These are phyloP conservation scores for Huntiella savannae DNA, from an alignment of 2,329 filamentous ascomycete species.

Conservation along the genomic window DNA sequence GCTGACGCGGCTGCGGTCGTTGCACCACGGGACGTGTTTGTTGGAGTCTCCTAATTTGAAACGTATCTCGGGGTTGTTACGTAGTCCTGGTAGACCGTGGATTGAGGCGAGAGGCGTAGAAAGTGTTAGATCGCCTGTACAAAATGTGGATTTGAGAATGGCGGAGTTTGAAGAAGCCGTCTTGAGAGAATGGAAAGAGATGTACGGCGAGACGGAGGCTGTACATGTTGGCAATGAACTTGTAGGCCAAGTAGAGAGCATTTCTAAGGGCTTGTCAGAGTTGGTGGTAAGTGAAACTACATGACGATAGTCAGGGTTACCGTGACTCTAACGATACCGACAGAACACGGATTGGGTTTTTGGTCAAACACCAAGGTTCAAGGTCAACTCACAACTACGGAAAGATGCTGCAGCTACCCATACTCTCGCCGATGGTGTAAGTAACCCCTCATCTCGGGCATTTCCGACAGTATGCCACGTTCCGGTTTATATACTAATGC, in stretches of 20 bases:
- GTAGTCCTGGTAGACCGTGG: conserved; percentile 57
- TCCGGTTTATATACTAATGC: neutral
- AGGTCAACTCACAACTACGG: conserved; percentile 42
- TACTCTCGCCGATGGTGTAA: conserved; percentile 27
- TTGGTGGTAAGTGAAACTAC: conserved; percentile 28
- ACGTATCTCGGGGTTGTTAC: conserved; percentile 49
- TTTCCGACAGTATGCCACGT: neutral
- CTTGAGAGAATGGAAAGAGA: conserved; percentile 14
- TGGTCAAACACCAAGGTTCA: conserved; percentile 70
- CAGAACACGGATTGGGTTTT: conserved; percentile 59
- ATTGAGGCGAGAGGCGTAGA: conserved; percentile 74
- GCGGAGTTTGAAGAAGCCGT: conserved; percentile 35
- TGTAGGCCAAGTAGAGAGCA: conserved; percentile 24
- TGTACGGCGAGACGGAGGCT: conserved; percentile 37
- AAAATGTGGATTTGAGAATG: conserved; percentile 55
- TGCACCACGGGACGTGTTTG: conserved; percentile 88
- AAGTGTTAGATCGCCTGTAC: conserved; percentile 70
- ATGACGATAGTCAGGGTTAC: neutral
- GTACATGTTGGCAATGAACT: conserved; percentile 30
- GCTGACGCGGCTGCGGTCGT: conserved; percentile 56
- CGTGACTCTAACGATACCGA: conserved; percentile 15
- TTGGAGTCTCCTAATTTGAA: conserved; percentile 57
- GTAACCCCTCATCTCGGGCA: conserved; percentile 7
- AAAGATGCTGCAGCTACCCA: conserved; percentile 37
- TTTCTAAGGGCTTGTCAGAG: conserved; percentile 43